Percentiles rank a stretch among this genome's conserved stretches.
These are phyloP conservation scores for Taphrina flavorubra DNA, from an alignment of 1,139 yeast species.

Conservation along the genomic window DNA sequence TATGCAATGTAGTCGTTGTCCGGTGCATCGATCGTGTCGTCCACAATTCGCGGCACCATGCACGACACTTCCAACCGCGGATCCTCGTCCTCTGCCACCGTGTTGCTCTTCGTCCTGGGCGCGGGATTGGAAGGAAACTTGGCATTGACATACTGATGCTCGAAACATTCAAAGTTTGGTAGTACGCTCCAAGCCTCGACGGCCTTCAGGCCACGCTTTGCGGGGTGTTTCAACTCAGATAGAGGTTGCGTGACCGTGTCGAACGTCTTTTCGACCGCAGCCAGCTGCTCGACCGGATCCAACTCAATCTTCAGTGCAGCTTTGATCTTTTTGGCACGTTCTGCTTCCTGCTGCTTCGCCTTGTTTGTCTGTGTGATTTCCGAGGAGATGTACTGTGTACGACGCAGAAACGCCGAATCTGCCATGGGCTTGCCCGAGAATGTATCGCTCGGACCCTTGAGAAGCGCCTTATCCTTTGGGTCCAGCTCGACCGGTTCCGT, in stretches of 20 bases:
- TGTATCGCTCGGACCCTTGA: conserved; percentile 75
- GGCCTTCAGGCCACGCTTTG: conserved; percentile 71
- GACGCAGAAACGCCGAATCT: conserved; percentile 81
- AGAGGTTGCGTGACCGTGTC: conserved; percentile 57
- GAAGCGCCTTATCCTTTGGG: conserved; percentile 73
- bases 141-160: conserved; percentile 54
- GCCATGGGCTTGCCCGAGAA: conserved; percentile 54
- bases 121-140: conserved; percentile 37
- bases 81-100: conserved; percentile 32
- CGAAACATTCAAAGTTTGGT: conserved; percentile 88
- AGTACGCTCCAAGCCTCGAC: conserved; percentile 77
- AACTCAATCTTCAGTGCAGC: conserved; percentile 34
- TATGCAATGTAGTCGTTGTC: conserved; percentile 45
- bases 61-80: conserved; percentile 33
- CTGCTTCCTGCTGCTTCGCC: conserved; percentile 35
- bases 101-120: conserved; percentile 35
- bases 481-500: conserved; percentile 57
- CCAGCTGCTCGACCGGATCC: conserved; percentile 68
- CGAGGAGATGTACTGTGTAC: conserved; percentile 84
- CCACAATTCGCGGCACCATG: conserved; percentile 32
- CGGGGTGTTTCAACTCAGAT: conserved; percentile 65
- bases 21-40: conserved; percentile 44
- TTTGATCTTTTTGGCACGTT: conserved; percentile 23
- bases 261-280: conserved; percentile 76
- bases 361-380: conserved; percentile 48